These are phyloP conservation scores for Aspergillus sojae DNA, from an alignment of 2,329 filamentous ascomycete species.

Conservation along the genomic window DNA sequence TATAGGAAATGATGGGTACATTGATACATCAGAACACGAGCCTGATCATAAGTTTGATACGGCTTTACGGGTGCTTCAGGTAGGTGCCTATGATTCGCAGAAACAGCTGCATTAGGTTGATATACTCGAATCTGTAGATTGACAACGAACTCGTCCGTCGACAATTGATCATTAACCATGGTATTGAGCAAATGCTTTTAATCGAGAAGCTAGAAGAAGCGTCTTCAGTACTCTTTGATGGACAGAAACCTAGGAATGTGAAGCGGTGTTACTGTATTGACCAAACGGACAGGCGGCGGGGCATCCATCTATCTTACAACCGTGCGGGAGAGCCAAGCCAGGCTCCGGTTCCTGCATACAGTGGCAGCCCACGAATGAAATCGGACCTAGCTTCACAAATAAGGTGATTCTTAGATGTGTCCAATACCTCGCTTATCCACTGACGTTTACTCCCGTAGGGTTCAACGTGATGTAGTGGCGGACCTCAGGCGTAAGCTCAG, in stretches of 20 bases:
- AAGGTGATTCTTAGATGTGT: conserved; percentile 35
- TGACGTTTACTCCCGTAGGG: conserved; percentile 28
- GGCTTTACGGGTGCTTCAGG: conserved; percentile 72
- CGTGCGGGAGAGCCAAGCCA: conserved; percentile 53
- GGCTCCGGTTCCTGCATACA: conserved; percentile 56
- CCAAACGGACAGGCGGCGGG: conserved; percentile 65
- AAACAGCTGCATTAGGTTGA: conserved; percentile 6
- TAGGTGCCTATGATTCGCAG: conserved; percentile 28
- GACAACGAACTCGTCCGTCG: conserved; percentile 77
- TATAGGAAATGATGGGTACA: conserved; percentile 62
- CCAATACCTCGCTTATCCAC: too few relatives aligned
- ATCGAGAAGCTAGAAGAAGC: conserved; percentile 70
- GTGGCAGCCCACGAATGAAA: conserved; percentile 71
- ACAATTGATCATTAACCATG: conserved; percentile 78
- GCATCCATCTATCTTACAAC: conserved; percentile 60
- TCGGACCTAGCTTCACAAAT: conserved; percentile 73
- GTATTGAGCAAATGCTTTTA: conserved; percentile 82
- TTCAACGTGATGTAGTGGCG: conserved; percentile 52
- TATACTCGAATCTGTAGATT: conserved; percentile 55
- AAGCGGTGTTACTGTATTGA: conserved; percentile 66
- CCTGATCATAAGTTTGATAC: conserved; percentile 75
- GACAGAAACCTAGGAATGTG: conserved; percentile 68
- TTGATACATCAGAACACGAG: conserved; percentile 67
- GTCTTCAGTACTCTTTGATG: conserved; percentile 67
- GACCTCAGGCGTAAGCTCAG: conserved; percentile 60